Conservation (phyloP, 148 eudicot species). For the Rhododendron simsii region DNA sequence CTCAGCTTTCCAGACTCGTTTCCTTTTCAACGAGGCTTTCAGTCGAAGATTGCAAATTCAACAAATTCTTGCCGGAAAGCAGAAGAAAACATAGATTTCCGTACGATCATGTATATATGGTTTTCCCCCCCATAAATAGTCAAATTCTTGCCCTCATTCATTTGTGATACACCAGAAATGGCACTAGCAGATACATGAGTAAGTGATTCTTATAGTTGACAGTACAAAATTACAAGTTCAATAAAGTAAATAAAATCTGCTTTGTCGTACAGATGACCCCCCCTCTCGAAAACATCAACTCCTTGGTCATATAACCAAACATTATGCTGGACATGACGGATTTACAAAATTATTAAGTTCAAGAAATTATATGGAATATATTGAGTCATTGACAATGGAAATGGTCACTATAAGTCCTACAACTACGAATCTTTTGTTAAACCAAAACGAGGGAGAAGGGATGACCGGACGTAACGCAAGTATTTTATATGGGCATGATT, state of each 20-base stretch:
- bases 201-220: background rate
- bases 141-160: background rate
- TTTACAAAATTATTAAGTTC: background rate
- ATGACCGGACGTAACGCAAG: no score
- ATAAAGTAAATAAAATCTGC: background rate
- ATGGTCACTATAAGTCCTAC: no score
- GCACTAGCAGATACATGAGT: background rate
- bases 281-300: background rate
- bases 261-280: background rate
- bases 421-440: no score
- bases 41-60: conserved; percentile 80
- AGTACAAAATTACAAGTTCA: background rate
- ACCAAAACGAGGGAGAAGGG: no score
- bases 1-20: conserved; percentile 86
- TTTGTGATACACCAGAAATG: background rate
- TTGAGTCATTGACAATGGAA: background rate
- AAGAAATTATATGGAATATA: background rate
- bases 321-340: background rate
- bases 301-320: background rate
- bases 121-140: background rate
- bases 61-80: conserved; percentile 69
- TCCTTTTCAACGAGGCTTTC: conserved; percentile 92
- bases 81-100: conserved; percentile 39
- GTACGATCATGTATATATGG: conserved; percentile 6
- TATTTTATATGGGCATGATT: no score